Conservation (phyloP, 208 protist genomes). For the Trypanosoma conorhini region DNA sequence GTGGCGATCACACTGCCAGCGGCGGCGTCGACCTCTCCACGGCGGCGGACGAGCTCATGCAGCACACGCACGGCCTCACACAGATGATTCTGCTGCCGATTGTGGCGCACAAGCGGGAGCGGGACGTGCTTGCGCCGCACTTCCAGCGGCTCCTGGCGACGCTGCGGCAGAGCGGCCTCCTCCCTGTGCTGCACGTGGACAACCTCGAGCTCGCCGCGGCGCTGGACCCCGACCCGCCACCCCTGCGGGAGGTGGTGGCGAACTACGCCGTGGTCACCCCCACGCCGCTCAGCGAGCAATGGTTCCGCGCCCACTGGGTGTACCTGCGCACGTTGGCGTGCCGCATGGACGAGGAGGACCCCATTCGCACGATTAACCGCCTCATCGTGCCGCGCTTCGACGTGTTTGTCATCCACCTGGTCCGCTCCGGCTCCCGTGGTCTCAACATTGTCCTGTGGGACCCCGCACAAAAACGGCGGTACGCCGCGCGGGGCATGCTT, state of each 20-base stretch:
- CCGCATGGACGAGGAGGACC: constrained; percentile 45
- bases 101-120: constrained; percentile 48
- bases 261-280: constrained; percentile 20
- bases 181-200: constrained; percentile 63
- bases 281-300: constrained; percentile 31
- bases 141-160: constrained; percentile 30
- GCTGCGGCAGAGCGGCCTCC: constrained; percentile 52
- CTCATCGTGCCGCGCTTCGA: constrained; percentile 56
- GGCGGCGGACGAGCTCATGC: constrained; percentile 69
- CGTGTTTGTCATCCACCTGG: constrained; percentile 85
- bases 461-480: constrained; percentile 47
- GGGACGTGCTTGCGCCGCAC: constrained; percentile 31
- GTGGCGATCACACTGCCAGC: too few species aligned
- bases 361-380: constrained; percentile 44
- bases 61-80: constrained; percentile 34
- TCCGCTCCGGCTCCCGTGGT: constrained; percentile 63
- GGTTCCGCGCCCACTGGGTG: constrained; percentile 62
- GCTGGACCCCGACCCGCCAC: constrained; percentile 31
- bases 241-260: constrained; percentile 28
- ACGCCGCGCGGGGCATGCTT: constrained; percentile 78
- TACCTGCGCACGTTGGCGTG: constrained; percentile 71
- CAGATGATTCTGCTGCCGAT: constrained; percentile 64
- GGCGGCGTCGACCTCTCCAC: constrained; percentile 24
- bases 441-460: constrained; percentile 76
- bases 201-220: constrained; percentile 47